These are phyloP conservation scores for Camelina neglecta DNA, from an alignment of 345 rosid species.

Conservation along the genomic window DNA sequence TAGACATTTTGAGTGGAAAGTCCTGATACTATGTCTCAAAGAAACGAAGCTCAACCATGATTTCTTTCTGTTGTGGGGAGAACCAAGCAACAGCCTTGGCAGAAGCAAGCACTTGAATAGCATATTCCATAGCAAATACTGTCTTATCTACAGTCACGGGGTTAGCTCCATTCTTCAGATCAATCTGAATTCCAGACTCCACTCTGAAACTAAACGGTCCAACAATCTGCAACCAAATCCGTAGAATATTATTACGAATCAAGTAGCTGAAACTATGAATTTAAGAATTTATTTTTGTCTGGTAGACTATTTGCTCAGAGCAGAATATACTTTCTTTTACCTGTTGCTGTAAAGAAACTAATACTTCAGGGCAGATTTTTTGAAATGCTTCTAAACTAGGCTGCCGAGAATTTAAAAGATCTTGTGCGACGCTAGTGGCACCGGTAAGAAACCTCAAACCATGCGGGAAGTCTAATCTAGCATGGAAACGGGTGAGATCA, in stretches of 20 bases:
- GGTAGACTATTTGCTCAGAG: neutral
- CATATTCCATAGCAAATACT: constrained; percentile 82
- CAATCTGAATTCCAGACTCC: constrained; percentile 67
- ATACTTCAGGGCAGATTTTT: constrained; percentile 66
- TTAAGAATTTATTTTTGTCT: neutral
- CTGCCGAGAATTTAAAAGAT: constrained; percentile 62
- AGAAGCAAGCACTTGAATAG: constrained; percentile 84
- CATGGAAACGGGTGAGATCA: constrained; percentile 80
- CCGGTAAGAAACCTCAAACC: constrained; percentile 72
- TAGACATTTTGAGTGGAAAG: constrained; percentile 15
- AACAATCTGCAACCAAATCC: constrained; percentile 63
- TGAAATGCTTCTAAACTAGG: constrained; percentile 61
- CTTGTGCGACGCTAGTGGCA: constrained; percentile 63
- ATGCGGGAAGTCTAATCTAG: constrained; percentile 76
- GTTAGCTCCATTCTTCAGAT: constrained; percentile 56
- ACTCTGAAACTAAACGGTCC: constrained; percentile 92
- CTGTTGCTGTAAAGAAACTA: constrained; percentile 91
- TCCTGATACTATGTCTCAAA: constrained; percentile 57
- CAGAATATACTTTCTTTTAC: constrained; percentile 42
- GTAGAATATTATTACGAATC: constrained; percentile 1
- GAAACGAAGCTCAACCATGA: constrained; percentile 90
- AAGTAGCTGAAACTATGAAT: constrained; percentile 34
- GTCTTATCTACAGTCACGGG: constrained; percentile 55
- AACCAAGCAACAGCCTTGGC: constrained; percentile 97
- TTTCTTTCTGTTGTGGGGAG: constrained; percentile 77